Percentiles rank a stretch among this genome's conserved stretches.
phyloP scores from a whole-genome alignment of 108 stramenopile genomes.

The Nannochloropsis granulata region DNA sequence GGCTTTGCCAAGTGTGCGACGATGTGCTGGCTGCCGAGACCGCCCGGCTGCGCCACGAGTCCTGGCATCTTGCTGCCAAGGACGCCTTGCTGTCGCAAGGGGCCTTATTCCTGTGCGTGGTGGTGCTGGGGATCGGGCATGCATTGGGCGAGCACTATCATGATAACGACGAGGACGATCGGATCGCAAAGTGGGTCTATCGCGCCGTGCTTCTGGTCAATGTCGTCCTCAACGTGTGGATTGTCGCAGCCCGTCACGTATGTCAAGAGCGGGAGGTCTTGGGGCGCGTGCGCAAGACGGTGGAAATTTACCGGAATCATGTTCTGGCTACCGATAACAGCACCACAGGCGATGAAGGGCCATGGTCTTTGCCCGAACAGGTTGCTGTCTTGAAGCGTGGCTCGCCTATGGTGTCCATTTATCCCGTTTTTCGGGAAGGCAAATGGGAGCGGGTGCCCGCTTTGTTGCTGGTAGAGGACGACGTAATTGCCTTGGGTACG shows the following conservation, averaged over 20 bases:
- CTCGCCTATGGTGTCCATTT: slow-evolving; percentile 16
- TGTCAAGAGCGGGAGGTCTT: neutral
- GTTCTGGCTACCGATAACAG: neutral
- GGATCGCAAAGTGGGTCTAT: neutral
- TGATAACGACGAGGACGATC: neutral
- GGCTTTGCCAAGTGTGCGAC: neutral
- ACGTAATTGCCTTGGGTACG: slow-evolving; percentile 27
- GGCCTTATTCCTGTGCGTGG: neutral
- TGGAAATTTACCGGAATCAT: neutral
- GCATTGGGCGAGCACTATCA: neutral
- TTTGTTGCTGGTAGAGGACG: slow-evolving; percentile 29
- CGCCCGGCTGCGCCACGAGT: neutral
- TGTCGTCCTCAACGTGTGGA: neutral
- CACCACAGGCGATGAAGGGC: neutral
- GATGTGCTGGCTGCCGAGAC: neutral
- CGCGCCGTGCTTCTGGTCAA: neutral
- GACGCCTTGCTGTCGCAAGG: neutral
- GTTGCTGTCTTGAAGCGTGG: slow-evolving; percentile 10
- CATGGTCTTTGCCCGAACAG: neutral
- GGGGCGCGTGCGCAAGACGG: neutral
- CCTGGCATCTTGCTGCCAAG: neutral
- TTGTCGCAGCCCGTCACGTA: neutral
- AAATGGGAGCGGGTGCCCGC: slow-evolving; percentile 28
- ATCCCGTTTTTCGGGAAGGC: slow-evolving; percentile 19
- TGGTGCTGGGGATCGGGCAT: neutral